phyloP scores from a whole-genome alignment of 2,329 filamentous ascomycete species.

The Talaromyces funiculosus region DNA sequence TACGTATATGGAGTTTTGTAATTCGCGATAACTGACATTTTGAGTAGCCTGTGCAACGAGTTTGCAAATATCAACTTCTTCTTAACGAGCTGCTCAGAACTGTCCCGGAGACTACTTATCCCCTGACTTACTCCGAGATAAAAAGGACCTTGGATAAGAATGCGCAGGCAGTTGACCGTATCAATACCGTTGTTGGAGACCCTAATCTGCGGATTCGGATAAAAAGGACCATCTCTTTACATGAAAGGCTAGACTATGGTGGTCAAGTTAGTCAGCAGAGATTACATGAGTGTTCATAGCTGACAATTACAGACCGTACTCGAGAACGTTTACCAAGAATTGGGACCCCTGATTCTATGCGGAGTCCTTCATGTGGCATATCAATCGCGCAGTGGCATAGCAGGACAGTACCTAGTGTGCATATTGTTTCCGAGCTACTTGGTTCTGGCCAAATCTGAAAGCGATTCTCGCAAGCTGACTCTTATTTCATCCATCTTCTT shows the following conservation, averaged over 20 bases:
- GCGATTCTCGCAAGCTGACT: slow-evolving; percentile 62
- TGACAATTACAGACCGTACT: slow-evolving; percentile 19
- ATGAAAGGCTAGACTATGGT: slow-evolving; percentile 71
- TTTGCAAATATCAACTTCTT: slow-evolving; percentile 85
- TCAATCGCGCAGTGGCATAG: slow-evolving; percentile 61
- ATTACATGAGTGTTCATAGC: neutral
- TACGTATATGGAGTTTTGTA: slow-evolving; percentile 28
- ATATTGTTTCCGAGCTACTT: slow-evolving; percentile 77
- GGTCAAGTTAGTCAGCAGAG: slow-evolving; percentile 54
- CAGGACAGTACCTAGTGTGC: slow-evolving; percentile 78
- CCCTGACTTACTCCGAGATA: slow-evolving; percentile 73
- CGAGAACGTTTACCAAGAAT: slow-evolving; percentile 62
- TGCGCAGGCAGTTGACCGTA: slow-evolving; percentile 67
- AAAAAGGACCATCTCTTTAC: slow-evolving; percentile 77
- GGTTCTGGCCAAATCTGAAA: slow-evolving; percentile 64
- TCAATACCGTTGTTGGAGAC: slow-evolving; percentile 81
- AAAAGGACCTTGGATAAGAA: slow-evolving; percentile 66
- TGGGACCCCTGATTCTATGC: slow-evolving; percentile 76
- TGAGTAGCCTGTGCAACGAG: slow-evolving; percentile 75
- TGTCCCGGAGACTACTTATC: slow-evolving; percentile 80
- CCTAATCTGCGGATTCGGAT: slow-evolving; percentile 62
- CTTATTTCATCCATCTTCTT: slow-evolving; percentile 70
- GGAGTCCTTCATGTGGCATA: slow-evolving; percentile 80
- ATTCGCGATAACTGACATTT: neutral
- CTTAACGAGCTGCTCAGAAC: slow-evolving; percentile 77